These are phyloP conservation scores for Herpetomonas samuelpessoai DNA, from an alignment of 208 protist species.

Conservation along the genomic window DNA sequence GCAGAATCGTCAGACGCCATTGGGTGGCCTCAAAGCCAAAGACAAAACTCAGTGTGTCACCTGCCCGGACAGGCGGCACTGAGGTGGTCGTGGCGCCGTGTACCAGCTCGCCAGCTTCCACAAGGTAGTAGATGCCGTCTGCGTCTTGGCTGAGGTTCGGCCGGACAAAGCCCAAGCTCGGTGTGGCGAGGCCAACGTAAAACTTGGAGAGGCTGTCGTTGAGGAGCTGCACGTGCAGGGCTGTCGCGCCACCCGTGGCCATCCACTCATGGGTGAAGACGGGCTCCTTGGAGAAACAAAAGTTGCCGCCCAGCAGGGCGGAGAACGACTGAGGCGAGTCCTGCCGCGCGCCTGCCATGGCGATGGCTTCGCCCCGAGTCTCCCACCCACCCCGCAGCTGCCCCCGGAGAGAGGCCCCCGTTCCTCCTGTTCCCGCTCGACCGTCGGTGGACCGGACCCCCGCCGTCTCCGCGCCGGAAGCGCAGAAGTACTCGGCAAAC, in stretches of 20 bases:
- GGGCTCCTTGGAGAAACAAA: conserved; percentile 15
- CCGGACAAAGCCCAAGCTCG: conserved; percentile 3
- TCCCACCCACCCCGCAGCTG: too few relatives aligned
- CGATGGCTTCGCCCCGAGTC: not conserved
- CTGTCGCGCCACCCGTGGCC: conserved; percentile 1
- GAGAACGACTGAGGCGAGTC: conserved; percentile 16
- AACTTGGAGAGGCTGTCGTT: conserved; percentile 17
- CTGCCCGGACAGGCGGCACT: conserved; percentile 34
- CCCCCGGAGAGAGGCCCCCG: not conserved
- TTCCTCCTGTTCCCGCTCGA: not conserved
- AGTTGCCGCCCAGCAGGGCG: not conserved
- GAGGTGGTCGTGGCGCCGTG: conserved; percentile 19
- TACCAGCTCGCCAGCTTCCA: conserved; percentile 28
- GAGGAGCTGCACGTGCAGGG: conserved; percentile 17
- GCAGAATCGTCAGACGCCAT: conserved; percentile 37
- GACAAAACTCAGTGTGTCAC: conserved; percentile 37
- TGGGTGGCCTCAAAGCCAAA: conserved; percentile 37
- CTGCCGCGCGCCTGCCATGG: conserved; percentile 7
- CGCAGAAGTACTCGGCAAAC: conserved; percentile 7
- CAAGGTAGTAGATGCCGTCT: conserved; percentile 32
- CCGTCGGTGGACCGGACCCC: not conserved
- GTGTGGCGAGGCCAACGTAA: conserved; percentile 31
- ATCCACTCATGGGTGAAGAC: conserved; percentile 12
- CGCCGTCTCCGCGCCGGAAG: not conserved
- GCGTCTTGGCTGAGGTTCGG: conserved; percentile 16